These are phyloP conservation scores for Lavandula angustifolia DNA, from an alignment of 257 asterid genomes.

Conservation along the genomic window DNA sequence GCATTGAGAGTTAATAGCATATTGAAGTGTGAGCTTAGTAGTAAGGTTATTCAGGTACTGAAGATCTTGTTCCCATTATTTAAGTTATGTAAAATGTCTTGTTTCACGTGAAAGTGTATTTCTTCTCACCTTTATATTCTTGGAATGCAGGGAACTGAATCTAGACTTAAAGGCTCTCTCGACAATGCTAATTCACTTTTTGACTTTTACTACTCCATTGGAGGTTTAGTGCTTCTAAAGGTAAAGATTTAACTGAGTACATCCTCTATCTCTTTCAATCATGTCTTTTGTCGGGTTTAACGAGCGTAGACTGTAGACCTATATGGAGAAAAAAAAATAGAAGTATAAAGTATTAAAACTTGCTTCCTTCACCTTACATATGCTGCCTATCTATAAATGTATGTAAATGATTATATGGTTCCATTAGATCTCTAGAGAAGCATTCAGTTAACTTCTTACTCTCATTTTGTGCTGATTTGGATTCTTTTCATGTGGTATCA, in stretches of 20 bases:
- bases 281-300: slow-evolving; percentile 4
- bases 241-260: slow-evolving; percentile 37
- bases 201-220: slow-evolving; percentile 70
- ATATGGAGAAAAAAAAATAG: slow-evolving; percentile 12
- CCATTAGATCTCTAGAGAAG: slow-evolving; percentile 10
- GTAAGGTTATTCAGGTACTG: slow-evolving; percentile 57
- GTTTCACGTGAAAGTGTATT: slow-evolving; percentile 11
- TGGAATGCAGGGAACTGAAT: slow-evolving; percentile 58
- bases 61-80: slow-evolving; percentile 17
- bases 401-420: background rate
- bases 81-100: slow-evolving; percentile 7
- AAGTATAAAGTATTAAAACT: slow-evolving; percentile 5
- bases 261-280: background rate
- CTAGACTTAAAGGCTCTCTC: slow-evolving; percentile 61
- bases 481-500: slow-evolving; percentile 41
- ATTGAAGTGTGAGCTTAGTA: slow-evolving; percentile 66
- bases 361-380: background rate
- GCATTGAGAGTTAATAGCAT: slow-evolving; percentile 72
- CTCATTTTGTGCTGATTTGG: slow-evolving; percentile 6
- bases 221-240: slow-evolving; percentile 75
- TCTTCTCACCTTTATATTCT: slow-evolving; percentile 15
- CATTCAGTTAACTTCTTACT: slow-evolving; percentile 8
- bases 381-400: slow-evolving; percentile 2
- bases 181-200: slow-evolving; percentile 59
- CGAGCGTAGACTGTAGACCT: background rate